Evolutionary conservation across 2,329 filamentous ascomycete species (phyloP).

Genomic region (Aspergillus hortae): DNA sequence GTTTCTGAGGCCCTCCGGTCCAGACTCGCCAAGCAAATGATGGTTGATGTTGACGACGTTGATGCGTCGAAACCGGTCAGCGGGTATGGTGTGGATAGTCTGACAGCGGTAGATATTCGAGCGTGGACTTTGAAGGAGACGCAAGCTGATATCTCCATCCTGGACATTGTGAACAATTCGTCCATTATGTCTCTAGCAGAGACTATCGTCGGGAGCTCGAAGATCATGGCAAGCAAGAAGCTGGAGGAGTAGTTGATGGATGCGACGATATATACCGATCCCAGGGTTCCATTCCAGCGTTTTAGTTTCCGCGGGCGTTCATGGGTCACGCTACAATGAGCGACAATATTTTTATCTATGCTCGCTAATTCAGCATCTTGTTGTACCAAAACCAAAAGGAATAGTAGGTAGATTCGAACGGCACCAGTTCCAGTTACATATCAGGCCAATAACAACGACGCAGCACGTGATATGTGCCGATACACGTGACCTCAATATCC

Average conservation of each 20-base stretch:
- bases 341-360: too few species aligned
- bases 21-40: not conserved
- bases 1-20: not conserved
- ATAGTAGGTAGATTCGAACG: too few species aligned
- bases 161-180: not conserved
- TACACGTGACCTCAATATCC: too few species aligned
- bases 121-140: not conserved
- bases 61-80: conserved; percentile 1
- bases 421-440: too few species aligned
- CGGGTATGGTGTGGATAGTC: conserved; percentile 1
- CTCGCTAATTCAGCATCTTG: too few species aligned
- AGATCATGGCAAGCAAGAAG: not conserved
- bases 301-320: too few species aligned
- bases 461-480: too few species aligned
- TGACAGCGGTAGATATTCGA: conserved; percentile 2
- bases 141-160: not conserved
- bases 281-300: too few species aligned
- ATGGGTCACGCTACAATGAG: too few species aligned
- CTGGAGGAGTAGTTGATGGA: not conserved
- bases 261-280: too few species aligned
- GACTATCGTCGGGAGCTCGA: not conserved
- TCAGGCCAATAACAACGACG: too few species aligned
- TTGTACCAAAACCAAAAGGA: too few species aligned
- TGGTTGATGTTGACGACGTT: not conserved
- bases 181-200: not conserved